Evolutionary conservation across 2,329 filamentous ascomycete genomes (phyloP).

Genomic region (Beauveria caledonica): DNA sequence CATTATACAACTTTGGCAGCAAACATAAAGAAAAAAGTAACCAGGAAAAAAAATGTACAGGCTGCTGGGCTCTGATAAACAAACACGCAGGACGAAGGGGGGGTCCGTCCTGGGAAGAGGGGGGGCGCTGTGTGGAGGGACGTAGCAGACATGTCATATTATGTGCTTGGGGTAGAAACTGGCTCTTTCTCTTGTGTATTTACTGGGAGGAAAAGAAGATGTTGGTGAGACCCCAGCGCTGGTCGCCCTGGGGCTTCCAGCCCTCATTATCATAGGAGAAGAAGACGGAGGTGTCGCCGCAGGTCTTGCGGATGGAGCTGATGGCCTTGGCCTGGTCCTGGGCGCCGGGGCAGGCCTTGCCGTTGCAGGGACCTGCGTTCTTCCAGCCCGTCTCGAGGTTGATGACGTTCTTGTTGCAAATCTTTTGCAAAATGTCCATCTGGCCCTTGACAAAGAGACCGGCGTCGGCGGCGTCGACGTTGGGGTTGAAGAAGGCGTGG

Average conservation of each 20-base stretch:
- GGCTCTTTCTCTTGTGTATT: slow-evolving; percentile 5
- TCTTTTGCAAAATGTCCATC: slow-evolving; percentile 58
- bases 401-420: slow-evolving; percentile 70
- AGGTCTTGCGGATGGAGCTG: slow-evolving; percentile 54
- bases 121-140: background rate
- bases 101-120: background rate
- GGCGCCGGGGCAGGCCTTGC: slow-evolving; percentile 58
- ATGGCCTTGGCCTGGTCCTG: slow-evolving; percentile 66
- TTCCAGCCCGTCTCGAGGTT: slow-evolving; percentile 94
- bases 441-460: slow-evolving; percentile 69
- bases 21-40: background rate
- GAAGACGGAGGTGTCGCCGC: slow-evolving; percentile 65
- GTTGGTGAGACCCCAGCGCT: slow-evolving; percentile 57
- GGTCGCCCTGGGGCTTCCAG: slow-evolving; percentile 70
- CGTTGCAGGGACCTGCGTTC: slow-evolving; percentile 59
- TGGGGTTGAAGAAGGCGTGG: slow-evolving; percentile 87
- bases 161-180: background rate
- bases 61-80: slow-evolving; percentile 8
- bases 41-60: slow-evolving; percentile 1
- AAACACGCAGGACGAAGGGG: background rate
- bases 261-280: slow-evolving; percentile 73
- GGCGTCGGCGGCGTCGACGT: slow-evolving; percentile 53
- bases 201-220: slow-evolving; percentile 12
- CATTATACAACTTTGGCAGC: slow-evolving; percentile 2
- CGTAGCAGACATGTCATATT: slow-evolving; percentile 3